phyloP scores from a whole-genome alignment of 441 rosid species.

The Brassica balearica region DNA sequence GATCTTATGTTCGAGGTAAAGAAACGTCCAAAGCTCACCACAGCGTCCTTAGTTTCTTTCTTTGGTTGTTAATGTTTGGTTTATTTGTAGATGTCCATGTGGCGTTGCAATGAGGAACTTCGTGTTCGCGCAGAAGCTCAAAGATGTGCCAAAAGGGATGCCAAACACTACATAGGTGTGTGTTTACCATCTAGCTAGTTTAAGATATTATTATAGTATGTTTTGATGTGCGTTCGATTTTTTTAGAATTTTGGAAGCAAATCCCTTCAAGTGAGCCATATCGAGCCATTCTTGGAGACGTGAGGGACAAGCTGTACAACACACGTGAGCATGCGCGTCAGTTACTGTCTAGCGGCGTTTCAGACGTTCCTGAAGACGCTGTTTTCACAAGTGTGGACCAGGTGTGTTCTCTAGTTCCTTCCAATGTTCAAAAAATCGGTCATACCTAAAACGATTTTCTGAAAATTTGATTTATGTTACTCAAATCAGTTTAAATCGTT shows the following conservation, averaged over 20 bases:
- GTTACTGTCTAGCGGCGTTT: no score
- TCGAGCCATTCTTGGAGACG: no score
- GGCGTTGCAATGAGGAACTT: conserved; percentile 94
- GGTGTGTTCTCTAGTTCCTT: no score
- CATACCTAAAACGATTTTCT: no score
- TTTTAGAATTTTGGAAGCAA: background rate
- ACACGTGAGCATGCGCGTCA: no score
- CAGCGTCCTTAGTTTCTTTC: conserved; percentile 6
- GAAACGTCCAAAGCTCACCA: background rate
- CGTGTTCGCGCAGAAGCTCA: conserved; percentile 73
- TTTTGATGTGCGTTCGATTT: background rate
- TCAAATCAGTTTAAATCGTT: no score
- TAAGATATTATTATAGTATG: background rate
- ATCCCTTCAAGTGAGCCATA: no score
- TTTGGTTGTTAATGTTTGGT: background rate
- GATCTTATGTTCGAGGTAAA: conserved; percentile 74
- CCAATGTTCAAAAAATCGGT: no score
- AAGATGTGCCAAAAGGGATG: conserved; percentile 67
- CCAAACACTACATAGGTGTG: conserved; percentile 87
- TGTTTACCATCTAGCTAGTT: background rate
- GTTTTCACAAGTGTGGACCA: no score
- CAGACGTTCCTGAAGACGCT: no score
- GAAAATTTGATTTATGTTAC: no score
- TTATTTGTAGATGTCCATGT: conserved; percentile 79
- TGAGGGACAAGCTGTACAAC: no score